Percentiles rank a stretch among this genome's conserved stretches.
Evolutionary conservation across 768 basidiomycete genomes (phyloP).

Genomic region (Collybia sordida): DNA sequence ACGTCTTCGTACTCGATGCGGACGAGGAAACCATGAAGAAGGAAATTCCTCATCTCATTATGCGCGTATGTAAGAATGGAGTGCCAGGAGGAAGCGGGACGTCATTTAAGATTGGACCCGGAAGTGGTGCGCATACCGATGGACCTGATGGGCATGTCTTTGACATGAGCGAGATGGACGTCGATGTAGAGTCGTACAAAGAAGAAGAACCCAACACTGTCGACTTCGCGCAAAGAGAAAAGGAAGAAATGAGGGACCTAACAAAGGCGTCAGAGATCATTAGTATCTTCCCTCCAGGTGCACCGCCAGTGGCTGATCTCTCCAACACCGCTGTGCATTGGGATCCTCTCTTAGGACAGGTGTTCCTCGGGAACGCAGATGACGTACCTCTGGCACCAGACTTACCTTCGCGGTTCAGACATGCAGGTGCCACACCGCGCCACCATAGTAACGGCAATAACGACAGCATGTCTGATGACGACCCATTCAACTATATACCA

Average conservation of each 20-base stretch:
- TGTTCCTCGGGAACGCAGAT: conserved; percentile 80
- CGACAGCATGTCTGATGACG: conserved; percentile 18
- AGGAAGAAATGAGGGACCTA: conserved; percentile 87
- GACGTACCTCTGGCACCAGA: conserved; percentile 64
- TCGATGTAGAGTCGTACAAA: conserved; percentile 8
- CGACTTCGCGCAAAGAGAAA: conserved; percentile 81
- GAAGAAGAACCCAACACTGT: conserved; percentile 53
- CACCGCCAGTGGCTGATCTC: conserved; percentile 12
- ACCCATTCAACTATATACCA: conserved; percentile 40
- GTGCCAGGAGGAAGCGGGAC: conserved; percentile 26
- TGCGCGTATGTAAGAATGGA: conserved; percentile 43
- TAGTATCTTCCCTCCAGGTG: conserved; percentile 32
- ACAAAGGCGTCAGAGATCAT: conserved; percentile 83
- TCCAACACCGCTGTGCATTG: conserved; percentile 41
- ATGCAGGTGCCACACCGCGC: conserved; percentile 16
- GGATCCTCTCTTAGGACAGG: conserved; percentile 62
- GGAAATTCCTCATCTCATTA: conserved; percentile 49
- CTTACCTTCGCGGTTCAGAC: conserved; percentile 21
- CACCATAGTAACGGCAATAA: not conserved
- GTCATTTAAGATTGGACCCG: not conserved
- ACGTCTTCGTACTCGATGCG: conserved; percentile 76
- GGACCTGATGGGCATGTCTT: conserved; percentile 38
- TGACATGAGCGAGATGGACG: conserved; percentile 21
- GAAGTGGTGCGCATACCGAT: conserved; percentile 37
- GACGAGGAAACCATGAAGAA: conserved; percentile 25